Conservation (phyloP, 345 rosid genomes). For the Streptanthus diversifolius region DNA sequence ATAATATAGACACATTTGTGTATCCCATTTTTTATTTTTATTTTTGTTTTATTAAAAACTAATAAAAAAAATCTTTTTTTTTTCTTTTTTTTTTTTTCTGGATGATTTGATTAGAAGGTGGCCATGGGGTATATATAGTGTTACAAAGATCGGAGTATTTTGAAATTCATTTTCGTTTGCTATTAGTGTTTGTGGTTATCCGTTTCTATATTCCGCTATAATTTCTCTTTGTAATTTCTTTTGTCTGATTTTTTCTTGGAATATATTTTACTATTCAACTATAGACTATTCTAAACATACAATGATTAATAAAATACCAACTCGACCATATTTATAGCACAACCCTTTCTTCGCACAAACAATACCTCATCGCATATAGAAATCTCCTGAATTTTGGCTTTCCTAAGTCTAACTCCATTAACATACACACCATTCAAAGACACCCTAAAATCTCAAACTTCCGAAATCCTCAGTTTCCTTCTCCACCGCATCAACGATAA, state of each 20-base stretch:
- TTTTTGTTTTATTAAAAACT: not conserved
- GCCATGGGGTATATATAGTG: conserved; percentile 8
- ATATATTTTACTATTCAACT: not conserved
- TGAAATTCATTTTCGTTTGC: conserved; percentile 11
- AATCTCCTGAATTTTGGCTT: conserved; percentile 44
- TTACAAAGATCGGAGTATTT: not conserved
- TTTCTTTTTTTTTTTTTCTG: not conserved
- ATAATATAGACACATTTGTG: conserved; percentile 23
- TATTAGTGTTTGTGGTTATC: conserved; percentile 27
- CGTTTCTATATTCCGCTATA: not conserved
- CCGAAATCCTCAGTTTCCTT: conserved; percentile 23
- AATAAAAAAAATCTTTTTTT: not conserved
- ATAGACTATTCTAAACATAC: not conserved
- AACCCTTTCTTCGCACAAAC: conserved; percentile 46
- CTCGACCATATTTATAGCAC: conserved; percentile 39
- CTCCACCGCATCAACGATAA: conserved; percentile 33
- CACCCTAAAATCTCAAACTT: conserved; percentile 29
- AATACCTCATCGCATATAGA: conserved; percentile 66
- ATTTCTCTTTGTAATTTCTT: not conserved
- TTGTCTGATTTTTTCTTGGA: not conserved
- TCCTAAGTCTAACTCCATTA: conserved; percentile 49
- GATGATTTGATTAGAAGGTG: not conserved
- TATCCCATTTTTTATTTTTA: conserved; percentile 16
- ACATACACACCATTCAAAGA: conserved; percentile 67
- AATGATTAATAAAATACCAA: conserved; percentile 36